Percentiles rank a stretch among this genome's conserved stretches.
Evolutionary conservation across 495 filamentous ascomycete genomes (phyloP).

Genomic region (Hypoxylon rickii): DNA sequence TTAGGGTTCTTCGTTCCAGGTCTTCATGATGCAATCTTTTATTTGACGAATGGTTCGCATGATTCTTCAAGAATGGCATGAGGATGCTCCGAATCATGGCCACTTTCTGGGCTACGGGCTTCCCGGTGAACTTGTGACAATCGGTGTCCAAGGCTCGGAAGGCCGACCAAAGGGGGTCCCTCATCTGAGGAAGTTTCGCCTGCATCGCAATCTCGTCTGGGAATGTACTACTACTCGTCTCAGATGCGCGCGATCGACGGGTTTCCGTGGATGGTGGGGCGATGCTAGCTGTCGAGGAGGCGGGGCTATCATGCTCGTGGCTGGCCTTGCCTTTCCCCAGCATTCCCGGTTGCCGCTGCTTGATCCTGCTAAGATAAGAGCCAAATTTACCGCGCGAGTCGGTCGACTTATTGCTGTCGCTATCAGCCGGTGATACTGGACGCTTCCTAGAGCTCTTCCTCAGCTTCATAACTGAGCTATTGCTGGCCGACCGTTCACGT

Average conservation of each 20-base stretch:
- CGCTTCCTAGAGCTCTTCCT: conserved; percentile 34
- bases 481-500: conserved; percentile 36
- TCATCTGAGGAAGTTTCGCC: conserved; percentile 40
- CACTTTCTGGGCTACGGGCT: conserved; percentile 76
- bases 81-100: conserved; percentile 78
- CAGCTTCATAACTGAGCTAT: conserved; percentile 40
- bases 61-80: conserved; percentile 79
- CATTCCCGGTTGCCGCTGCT: conserved; percentile 45
- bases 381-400: conserved; percentile 38
- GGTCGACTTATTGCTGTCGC: conserved; percentile 28
- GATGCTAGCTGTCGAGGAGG: conserved; percentile 44
- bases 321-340: conserved; percentile 37
- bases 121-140: conserved; percentile 76
- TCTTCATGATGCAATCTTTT: conserved; percentile 73
- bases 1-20: conserved; percentile 78
- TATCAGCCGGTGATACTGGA: conserved; percentile 41
- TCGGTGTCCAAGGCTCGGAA: conserved; percentile 85
- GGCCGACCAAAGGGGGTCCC: conserved; percentile 87
- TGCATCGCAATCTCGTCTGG: conserved; percentile 23
- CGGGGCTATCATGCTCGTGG: conserved; percentile 42
- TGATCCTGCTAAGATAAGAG: conserved; percentile 47
- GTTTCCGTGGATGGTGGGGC: conserved; percentile 39
- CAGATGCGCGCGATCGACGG: conserved; percentile 37
- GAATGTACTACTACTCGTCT: conserved; percentile 42
- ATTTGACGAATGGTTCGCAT: conserved; percentile 72